Conservation (phyloP, 1,284 basidiomycete species). For the Rhodofomes roseus region DNA sequence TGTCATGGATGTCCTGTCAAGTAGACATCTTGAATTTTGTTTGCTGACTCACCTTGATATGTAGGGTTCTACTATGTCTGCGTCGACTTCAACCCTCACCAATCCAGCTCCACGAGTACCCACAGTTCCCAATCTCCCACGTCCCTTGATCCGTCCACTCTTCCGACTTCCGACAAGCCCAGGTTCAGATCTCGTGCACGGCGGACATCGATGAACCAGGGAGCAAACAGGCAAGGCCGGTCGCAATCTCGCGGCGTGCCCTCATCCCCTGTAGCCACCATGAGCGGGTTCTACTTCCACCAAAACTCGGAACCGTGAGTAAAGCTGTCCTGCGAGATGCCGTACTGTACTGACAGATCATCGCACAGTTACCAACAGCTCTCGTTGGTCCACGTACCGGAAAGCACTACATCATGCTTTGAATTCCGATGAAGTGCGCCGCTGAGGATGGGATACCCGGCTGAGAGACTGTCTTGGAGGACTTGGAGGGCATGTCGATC, state of each 20-base stretch:
- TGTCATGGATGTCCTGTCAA: conserved; percentile 12
- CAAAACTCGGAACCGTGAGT: conserved; percentile 32
- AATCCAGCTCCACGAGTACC: conserved; percentile 48
- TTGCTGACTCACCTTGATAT: conserved; percentile 14
- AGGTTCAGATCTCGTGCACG: conserved; percentile 23
- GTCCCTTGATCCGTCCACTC: conserved; percentile 76
- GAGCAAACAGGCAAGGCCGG: conserved; percentile 22
- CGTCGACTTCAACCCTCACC: conserved; percentile 41
- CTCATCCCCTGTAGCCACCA: conserved; percentile 49
- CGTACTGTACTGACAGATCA: neutral
- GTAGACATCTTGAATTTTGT: conserved; percentile 29
- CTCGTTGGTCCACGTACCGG: conserved; percentile 38
- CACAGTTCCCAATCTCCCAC: conserved; percentile 64
- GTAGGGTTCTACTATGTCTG: conserved; percentile 61
- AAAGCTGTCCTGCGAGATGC: neutral
- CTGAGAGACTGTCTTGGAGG: conserved; percentile 16
- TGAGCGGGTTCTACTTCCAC: conserved; percentile 94
- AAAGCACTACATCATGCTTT: conserved; percentile 34
- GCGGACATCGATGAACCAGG: conserved; percentile 23
- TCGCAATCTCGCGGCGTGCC: conserved; percentile 22
- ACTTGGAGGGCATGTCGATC: neutral
- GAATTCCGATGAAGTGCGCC: conserved; percentile 37
- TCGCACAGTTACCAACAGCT: conserved; percentile 39
- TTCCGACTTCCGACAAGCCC: conserved; percentile 33
- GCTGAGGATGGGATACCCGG: conserved; percentile 5